A percentile compares a stretch with the other conserved stretches of the same genome.
Conservation (phyloP, 2,329 filamentous ascomycete genomes). For the Stagonosporopsis cucurbitacearum region DNA sequence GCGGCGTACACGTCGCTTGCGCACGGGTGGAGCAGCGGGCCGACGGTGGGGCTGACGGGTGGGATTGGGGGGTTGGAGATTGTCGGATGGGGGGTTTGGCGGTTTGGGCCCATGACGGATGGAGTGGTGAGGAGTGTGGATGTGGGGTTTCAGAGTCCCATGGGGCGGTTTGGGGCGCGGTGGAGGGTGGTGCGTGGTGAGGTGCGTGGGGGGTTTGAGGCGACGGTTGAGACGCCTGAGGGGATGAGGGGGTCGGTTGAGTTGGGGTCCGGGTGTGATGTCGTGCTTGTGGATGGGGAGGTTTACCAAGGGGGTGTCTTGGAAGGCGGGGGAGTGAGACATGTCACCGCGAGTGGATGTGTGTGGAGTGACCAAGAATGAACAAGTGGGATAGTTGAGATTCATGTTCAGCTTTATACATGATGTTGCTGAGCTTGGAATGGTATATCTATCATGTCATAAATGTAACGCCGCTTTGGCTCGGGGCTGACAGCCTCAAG, state of each 20-base stretch:
- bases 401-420: not conserved
- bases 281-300: not conserved
- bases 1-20: slow-evolving; percentile 44
- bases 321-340: not conserved
- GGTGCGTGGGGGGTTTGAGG: not conserved
- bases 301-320: not conserved
- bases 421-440: not conserved
- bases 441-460: not conserved
- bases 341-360: not conserved
- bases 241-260: not conserved
- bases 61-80: slow-evolving; percentile 22
- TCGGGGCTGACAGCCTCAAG: not conserved
- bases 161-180: slow-evolving; percentile 20
- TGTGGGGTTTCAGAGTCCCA: slow-evolving; percentile 24
- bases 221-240: not conserved
- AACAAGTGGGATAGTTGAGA: not conserved
- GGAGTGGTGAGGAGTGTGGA: slow-evolving; percentile 21
- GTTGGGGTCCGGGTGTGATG: not conserved
- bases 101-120: slow-evolving; percentile 28
- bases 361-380: not conserved
- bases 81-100: slow-evolving; percentile 30
- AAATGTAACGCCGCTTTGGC: not conserved
- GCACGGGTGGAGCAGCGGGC: slow-evolving; percentile 47
- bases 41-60: slow-evolving; percentile 19
- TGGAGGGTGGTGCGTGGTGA: slow-evolving; percentile 3